Evolutionary conservation across 2,329 filamentous ascomycete species (phyloP).

Genomic region (Neofusicoccum sp.): DNA sequence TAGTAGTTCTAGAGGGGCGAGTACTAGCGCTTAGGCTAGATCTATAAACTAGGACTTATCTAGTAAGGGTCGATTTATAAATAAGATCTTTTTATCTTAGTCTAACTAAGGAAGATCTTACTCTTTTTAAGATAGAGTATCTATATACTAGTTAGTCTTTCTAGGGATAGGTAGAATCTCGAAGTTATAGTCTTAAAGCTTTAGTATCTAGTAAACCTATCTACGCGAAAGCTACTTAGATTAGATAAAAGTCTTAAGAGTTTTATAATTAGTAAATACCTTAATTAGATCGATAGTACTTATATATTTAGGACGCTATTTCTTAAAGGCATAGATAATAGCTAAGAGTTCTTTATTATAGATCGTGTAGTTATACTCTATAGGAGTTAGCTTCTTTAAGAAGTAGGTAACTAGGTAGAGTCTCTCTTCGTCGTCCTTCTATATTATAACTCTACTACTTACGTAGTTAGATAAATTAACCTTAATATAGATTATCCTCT

Average conservation of each 20-base stretch:
- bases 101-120: not conserved
- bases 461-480: not conserved
- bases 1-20: no score
- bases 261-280: slow-evolving; percentile 29
- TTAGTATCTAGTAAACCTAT: not conserved
- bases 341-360: slow-evolving; percentile 33
- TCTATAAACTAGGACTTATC: not conserved
- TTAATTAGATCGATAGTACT: slow-evolving; percentile 20
- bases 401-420: slow-evolving; percentile 22
- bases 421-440: not conserved
- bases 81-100: not conserved
- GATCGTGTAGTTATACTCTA: slow-evolving; percentile 29
- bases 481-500: not conserved
- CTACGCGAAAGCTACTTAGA: not conserved
- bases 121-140: not conserved
- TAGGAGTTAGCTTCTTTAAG: slow-evolving; percentile 23
- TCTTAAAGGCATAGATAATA: slow-evolving; percentile 23
- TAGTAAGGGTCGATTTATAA: not conserved
- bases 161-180: not conserved
- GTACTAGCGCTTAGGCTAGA: no score
- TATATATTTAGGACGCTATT: not conserved
- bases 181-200: not conserved
- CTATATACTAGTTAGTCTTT: not conserved
- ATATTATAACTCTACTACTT: not conserved
- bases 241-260: slow-evolving; percentile 30